Evolutionary conservation across 2,329 filamentous ascomycete species (phyloP).

Genomic region (Fusarium nurragi): DNA sequence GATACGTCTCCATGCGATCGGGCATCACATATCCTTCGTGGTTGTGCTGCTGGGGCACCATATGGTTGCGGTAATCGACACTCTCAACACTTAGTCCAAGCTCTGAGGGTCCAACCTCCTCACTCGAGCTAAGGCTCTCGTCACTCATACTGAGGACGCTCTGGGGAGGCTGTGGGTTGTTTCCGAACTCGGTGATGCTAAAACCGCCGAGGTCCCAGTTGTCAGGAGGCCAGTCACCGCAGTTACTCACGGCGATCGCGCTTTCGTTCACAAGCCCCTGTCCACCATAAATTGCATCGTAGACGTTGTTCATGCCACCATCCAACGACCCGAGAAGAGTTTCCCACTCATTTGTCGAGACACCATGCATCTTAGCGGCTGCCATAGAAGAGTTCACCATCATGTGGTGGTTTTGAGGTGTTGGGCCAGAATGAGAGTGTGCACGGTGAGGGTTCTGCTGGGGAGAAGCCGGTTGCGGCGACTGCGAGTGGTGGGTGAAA

Average conservation of each 20-base stretch:
- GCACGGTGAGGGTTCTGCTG: constrained; percentile 52
- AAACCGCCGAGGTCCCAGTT: constrained; percentile 65
- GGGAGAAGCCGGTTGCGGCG: constrained; percentile 61
- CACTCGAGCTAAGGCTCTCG: constrained; percentile 65
- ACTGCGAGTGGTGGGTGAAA: constrained; percentile 57
- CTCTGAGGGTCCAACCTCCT: constrained; percentile 60
- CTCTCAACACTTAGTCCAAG: constrained; percentile 56
- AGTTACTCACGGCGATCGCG: constrained; percentile 53
- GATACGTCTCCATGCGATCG: constrained; percentile 40
- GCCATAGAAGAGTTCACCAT: constrained; percentile 33
- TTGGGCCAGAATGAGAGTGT: constrained; percentile 44
- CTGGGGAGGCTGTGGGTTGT: constrained; percentile 56
- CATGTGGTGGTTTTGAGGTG: constrained; percentile 43
- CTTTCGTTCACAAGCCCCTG: constrained; percentile 60
- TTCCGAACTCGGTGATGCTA: constrained; percentile 59
- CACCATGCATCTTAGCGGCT: constrained; percentile 51
- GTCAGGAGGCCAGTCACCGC: constrained; percentile 64
- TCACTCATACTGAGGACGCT: constrained; percentile 67
- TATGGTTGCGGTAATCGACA: constrained; percentile 47
- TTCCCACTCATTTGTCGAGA: constrained; percentile 81
- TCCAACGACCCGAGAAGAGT: constrained; percentile 82
- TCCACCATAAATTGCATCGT: constrained; percentile 82
- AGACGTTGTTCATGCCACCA: constrained; percentile 82
- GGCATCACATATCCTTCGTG: constrained; percentile 40
- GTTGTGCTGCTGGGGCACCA: constrained; percentile 35